phyloP scores from a whole-genome alignment of 177 flowering plant genomes.

The Vitis hybrid region DNA sequence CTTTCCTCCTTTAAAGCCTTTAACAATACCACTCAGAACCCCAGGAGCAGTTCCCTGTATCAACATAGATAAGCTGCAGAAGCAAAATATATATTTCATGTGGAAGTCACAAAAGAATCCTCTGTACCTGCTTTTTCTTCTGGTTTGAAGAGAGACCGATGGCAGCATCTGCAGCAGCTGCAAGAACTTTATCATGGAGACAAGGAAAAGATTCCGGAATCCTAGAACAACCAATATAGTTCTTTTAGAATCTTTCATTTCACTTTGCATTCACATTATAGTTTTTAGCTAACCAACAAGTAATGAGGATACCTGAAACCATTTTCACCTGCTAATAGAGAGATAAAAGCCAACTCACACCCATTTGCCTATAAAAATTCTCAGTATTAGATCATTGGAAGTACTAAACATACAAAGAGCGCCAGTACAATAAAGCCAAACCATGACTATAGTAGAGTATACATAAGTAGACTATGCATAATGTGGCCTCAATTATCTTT shows the following conservation, averaged over 20 bases:
- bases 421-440: not conserved
- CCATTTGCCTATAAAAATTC: conserved; percentile 59
- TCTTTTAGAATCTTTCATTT: conserved; percentile 7
- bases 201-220: conserved; percentile 62
- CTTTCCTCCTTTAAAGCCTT: conserved; percentile 43
- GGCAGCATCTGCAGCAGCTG: conserved; percentile 80
- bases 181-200: conserved; percentile 85
- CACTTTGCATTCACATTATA: not conserved
- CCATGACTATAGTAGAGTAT: not conserved
- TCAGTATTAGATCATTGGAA: conserved; percentile 5
- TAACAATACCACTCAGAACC: conserved; percentile 45
- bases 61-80: conserved; percentile 7
- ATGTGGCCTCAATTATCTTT: too few species aligned
- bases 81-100: conserved; percentile 1
- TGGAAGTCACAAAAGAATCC: not conserved
- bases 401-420: not conserved
- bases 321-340: conserved; percentile 50
- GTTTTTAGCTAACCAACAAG: conserved; percentile 3
- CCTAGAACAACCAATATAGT: conserved; percentile 35
- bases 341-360: conserved; percentile 65
- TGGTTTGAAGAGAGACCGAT: conserved; percentile 41
- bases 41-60: conserved; percentile 36
- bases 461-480: too few species aligned
- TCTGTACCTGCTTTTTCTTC: conserved; percentile 68
- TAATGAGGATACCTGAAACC: conserved; percentile 51